Evolutionary conservation across 176 grass and related monocot genomes (phyloP).

Genomic region (Aegilops longissima): DNA sequence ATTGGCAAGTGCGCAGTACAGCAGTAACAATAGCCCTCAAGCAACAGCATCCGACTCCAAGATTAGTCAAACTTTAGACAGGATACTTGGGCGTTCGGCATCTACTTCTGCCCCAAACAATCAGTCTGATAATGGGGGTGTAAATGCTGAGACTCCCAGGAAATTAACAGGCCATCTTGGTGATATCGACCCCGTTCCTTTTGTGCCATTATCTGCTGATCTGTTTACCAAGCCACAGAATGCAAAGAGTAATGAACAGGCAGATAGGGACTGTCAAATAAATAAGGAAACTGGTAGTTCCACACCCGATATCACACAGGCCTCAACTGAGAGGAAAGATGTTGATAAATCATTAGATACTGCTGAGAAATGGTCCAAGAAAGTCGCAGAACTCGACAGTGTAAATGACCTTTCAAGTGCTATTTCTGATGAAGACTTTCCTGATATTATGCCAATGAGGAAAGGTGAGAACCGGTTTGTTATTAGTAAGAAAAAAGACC

Average conservation of each 20-base stretch:
- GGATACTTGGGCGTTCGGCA: constrained; percentile 69
- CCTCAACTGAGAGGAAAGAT: constrained; percentile 20
- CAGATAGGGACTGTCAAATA: constrained; percentile 19
- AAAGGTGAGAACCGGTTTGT: constrained; percentile 93
- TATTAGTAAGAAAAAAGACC: constrained; percentile 90
- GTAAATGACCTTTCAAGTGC: constrained; percentile 32
- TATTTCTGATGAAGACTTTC: constrained; percentile 54
- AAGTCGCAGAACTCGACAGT: constrained; percentile 41
- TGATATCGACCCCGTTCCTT: constrained; percentile 56
- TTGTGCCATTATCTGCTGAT: constrained; percentile 73
- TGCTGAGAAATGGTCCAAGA: constrained; percentile 46
- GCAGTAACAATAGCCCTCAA: constrained; percentile 23
- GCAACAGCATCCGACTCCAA: constrained; percentile 36
- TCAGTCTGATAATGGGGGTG: constrained; percentile 23
- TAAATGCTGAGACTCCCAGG: constrained; percentile 29
- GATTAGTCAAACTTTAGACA: constrained; percentile 84
- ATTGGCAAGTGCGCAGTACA: constrained; percentile 52
- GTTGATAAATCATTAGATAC: constrained; percentile 16
- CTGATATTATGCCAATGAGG: constrained; percentile 79
- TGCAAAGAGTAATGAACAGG: constrained; percentile 32
- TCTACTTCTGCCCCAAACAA: constrained; percentile 19
- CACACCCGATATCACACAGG: neutral
- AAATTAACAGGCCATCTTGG: constrained; percentile 38
- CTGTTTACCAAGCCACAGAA: constrained; percentile 60
- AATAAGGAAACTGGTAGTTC: constrained; percentile 4